phyloP scores from a whole-genome alignment of 768 basidiomycete species.

The Brasilioporus rufonigricans region DNA sequence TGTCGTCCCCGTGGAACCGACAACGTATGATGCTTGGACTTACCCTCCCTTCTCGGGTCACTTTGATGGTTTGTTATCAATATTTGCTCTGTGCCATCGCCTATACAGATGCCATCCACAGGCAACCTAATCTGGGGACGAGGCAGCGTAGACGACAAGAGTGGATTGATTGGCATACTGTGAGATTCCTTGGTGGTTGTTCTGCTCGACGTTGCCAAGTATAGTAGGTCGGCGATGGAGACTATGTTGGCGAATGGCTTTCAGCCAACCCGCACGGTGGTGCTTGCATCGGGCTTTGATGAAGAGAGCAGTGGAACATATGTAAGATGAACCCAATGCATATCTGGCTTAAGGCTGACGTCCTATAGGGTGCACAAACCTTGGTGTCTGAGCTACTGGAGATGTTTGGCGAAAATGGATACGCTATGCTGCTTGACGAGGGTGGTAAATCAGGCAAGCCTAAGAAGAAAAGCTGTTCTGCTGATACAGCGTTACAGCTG shows the following conservation, averaged over 20 bases:
- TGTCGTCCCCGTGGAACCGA: slow-evolving; percentile 64
- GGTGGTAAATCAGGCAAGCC: slow-evolving; percentile 50
- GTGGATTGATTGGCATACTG: slow-evolving; percentile 67
- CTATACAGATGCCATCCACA: background rate
- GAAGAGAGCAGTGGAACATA: slow-evolving; percentile 62
- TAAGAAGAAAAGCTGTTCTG: background rate
- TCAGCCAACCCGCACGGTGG: slow-evolving; percentile 59
- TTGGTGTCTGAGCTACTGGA: slow-evolving; percentile 49
- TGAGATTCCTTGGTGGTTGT: slow-evolving; percentile 22
- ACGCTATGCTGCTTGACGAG: slow-evolving; percentile 85
- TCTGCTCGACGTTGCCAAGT: background rate
- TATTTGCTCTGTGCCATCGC: background rate
- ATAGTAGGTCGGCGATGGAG: slow-evolving; percentile 53
- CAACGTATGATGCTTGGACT: slow-evolving; percentile 55
- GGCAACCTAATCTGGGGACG: slow-evolving; percentile 48
- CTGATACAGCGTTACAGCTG: slow-evolving; percentile 35
- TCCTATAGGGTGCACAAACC: slow-evolving; percentile 49
- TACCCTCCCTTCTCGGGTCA: slow-evolving; percentile 63
- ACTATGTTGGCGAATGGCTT: slow-evolving; percentile 61
- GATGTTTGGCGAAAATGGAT: slow-evolving; percentile 67
- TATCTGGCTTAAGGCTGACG: background rate
- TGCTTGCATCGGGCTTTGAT: slow-evolving; percentile 72
- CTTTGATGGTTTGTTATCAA: slow-evolving; percentile 46
- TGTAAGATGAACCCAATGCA: slow-evolving; percentile 27
- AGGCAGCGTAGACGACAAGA: slow-evolving; percentile 58